Percentiles rank a stretch among this genome's conserved stretches.
phyloP scores from a whole-genome alignment of 768 basidiomycete species.

The Stropharia rugosoannulata region DNA sequence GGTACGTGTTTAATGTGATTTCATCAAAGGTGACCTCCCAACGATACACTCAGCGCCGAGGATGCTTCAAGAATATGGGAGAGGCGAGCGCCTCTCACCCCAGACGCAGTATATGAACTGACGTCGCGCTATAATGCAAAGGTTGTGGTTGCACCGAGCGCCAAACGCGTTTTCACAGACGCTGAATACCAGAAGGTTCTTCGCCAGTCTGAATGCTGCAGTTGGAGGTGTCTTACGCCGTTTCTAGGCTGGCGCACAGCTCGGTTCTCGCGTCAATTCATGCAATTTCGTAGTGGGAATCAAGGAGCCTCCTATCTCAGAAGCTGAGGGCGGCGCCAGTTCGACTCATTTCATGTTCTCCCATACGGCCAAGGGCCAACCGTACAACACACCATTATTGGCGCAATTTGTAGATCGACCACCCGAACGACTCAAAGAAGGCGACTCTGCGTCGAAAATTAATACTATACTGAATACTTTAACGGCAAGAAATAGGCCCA shows the following conservation, averaged over 20 bases:
- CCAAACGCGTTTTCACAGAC: constrained; percentile 68
- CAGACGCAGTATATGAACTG: constrained; percentile 65
- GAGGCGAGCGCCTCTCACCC: constrained; percentile 79
- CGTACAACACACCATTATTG: constrained; percentile 81
- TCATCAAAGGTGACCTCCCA: neutral
- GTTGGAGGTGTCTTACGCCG: neutral
- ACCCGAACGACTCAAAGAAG: constrained; percentile 30
- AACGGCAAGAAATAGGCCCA: too few relatives aligned
- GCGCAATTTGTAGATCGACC: constrained; percentile 50
- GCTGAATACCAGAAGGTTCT: constrained; percentile 66
- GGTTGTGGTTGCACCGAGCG: constrained; percentile 77
- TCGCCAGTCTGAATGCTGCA: constrained; percentile 2
- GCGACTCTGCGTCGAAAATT: too few relatives aligned
- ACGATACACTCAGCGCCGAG: constrained; percentile 50
- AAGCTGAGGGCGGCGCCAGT: constrained; percentile 42
- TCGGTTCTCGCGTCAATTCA: constrained; percentile 48
- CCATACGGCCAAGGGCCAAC: constrained; percentile 86
- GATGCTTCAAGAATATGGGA: constrained; percentile 86
- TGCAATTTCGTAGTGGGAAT: constrained; percentile 85
- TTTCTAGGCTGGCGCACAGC: constrained; percentile 72
- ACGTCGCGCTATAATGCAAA: constrained; percentile 52
- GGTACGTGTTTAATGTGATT: neutral
- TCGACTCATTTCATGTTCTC: constrained; percentile 87
- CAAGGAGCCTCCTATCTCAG: constrained; percentile 77
- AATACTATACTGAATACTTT: too few relatives aligned